Base-by-base conservation (phyloP, 805 yeast species). In the Jamesozyma lodderae region DNA sequence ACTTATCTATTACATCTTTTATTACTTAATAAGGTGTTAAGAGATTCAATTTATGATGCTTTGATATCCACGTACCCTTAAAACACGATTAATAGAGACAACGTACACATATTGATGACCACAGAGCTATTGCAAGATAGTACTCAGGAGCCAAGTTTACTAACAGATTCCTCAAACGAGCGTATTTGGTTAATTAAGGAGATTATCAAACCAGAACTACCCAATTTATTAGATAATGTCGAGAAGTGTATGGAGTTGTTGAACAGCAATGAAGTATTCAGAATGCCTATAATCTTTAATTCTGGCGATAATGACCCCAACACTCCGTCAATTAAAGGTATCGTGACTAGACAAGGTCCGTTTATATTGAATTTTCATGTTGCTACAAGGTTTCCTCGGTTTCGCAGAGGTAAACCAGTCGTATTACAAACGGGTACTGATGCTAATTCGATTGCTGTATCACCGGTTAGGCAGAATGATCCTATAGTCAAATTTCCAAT, bases 331-430 rank as follows among this genome's bases (percentile, higher is more conserved):
- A 57, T 79, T 13, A 77, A 78, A 42, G 90, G 90, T 0, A 66
- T 75, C 1, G 54, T 80, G 0, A 71, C 74, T 0, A 56, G 88
- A 36, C 69, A 66, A 37, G 78, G 79, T 6, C 67, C 70, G 10
- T 68, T 69, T 43, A 62, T 81, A 4, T 63, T 70, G 1, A 72
- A 71, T 22, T 53, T 79, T 43, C 68, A 67, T 31, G 53, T 72
- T 10, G 44, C 55, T 0, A 52, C 73, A 29, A 37, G 59, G 58
- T 39, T 52, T 52, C 45, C 69, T 60, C 40, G 50, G 49, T 36
- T 53, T 70, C 38, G 68, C 64, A 46, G 74, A 67, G 49, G 70
- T 60, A 39, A 54, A 53, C 45, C 58, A 53, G 41, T 61, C 63
- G 44, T 66, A 55, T 45, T 55, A 63, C 42, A 53, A 53, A 40